These are phyloP conservation scores for Zygosaccharomyces pseudobailii DNA, from an alignment of 1,139 yeast species.

Conservation along the genomic window DNA sequence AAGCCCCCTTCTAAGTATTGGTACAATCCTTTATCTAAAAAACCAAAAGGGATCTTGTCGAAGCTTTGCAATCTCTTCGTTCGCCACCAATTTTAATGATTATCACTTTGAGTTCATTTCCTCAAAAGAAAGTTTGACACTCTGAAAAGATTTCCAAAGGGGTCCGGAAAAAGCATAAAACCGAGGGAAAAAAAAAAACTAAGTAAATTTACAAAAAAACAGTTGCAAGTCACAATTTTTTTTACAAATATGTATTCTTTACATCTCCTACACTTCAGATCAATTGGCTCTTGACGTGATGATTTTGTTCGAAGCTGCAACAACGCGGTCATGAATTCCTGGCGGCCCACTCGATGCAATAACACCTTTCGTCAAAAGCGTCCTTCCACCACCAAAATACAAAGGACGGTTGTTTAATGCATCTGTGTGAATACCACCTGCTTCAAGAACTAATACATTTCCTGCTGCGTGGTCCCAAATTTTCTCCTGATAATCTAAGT, in stretches of 20 bases:
- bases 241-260: background rate
- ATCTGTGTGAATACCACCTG: slow-evolving; percentile 90
- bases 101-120: background rate
- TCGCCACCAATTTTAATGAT: background rate
- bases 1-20: background rate
- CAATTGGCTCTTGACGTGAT: slow-evolving; percentile 17
- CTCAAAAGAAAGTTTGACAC: background rate
- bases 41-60: background rate
- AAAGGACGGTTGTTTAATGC: slow-evolving; percentile 61
- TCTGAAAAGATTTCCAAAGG: slow-evolving; percentile 1
- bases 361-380: slow-evolving; percentile 78
- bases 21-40: background rate
- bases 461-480: slow-evolving; percentile 99
- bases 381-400: slow-evolving; percentile 85
- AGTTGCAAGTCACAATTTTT: background rate
- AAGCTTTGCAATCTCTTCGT: background rate
- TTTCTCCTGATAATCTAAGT: slow-evolving; percentile 75
- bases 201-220: no score
- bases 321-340: slow-evolving; percentile 55
- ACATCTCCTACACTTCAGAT: background rate
- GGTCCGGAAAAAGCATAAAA: background rate
- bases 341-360: slow-evolving; percentile 67
- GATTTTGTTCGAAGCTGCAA: slow-evolving; percentile 49
- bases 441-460: slow-evolving; percentile 74
- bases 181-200: background rate